These are phyloP conservation scores for Vaccinium vitisidaea DNA, from an alignment of 148 eudicot genomes.

Conservation along the genomic window DNA sequence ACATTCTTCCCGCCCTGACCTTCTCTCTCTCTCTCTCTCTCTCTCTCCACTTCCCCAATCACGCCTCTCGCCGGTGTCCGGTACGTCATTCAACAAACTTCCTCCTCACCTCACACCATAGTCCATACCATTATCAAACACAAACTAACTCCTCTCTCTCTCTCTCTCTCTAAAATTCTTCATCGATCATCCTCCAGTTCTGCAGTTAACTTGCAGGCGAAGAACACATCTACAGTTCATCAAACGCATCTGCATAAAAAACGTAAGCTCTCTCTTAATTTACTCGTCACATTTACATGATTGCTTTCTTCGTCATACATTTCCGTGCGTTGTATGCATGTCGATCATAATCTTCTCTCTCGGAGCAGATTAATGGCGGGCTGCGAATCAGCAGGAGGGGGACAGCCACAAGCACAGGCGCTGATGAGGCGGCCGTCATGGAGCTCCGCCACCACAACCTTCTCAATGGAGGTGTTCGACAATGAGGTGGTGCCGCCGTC, in stretches of 20 bases:
- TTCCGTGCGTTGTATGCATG: background rate
- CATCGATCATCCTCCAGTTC: background rate
- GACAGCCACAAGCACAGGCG: conserved; percentile 26
- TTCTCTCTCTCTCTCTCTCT: background rate
- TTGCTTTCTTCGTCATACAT: background rate
- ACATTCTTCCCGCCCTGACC: no score
- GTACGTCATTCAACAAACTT: background rate
- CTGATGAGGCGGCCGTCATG: conserved; percentile 71
- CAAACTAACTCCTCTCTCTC: background rate
- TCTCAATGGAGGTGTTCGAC: conserved; percentile 82
- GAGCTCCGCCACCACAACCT: conserved; percentile 68
- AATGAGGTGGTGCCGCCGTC: conserved; percentile 89
- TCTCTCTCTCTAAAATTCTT: background rate
- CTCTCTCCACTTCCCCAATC: background rate
- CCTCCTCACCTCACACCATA: background rate
- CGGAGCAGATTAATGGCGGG: conserved; percentile 27
- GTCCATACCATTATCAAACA: background rate
- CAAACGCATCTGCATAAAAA: background rate
- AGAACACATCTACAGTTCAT: background rate
- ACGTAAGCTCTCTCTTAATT: background rate
- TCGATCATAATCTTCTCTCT: background rate
- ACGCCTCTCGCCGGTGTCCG: no score
- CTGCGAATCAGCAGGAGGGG: conserved; percentile 17
- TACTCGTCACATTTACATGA: background rate
- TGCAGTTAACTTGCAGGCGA: conserved; percentile 10